Conservation (phyloP, 129 eudicot genomes). For the Ambrosia artemisiifolia region DNA sequence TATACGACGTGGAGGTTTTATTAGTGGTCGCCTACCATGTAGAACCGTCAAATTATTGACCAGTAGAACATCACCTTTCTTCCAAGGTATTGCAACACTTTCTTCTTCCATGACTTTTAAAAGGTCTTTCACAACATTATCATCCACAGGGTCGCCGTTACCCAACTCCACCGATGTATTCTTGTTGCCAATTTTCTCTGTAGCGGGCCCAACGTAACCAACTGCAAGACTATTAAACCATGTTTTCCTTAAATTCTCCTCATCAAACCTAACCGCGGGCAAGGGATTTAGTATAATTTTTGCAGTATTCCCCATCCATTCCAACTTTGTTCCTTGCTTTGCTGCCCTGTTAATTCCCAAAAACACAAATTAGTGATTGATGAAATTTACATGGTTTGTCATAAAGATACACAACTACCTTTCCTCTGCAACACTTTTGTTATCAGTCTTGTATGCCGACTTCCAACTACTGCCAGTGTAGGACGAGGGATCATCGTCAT, state of each 20-base stretch:
- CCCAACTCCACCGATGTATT: slow-evolving; percentile 6
- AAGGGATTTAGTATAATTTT: background rate
- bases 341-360: background rate
- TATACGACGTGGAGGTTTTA: slow-evolving; percentile 22
- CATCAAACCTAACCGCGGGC: background rate
- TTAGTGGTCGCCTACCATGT: slow-evolving; percentile 12
- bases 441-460: slow-evolving; percentile 63
- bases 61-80: slow-evolving; percentile 32
- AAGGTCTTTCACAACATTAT: slow-evolving; percentile 4
- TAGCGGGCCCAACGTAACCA: slow-evolving; percentile 21
- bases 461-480: slow-evolving; percentile 75
- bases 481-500: slow-evolving; percentile 57
- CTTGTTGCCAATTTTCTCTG: background rate
- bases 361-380: too few relatives aligned
- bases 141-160: slow-evolving; percentile 15
- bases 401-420: slow-evolving; percentile 33
- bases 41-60: slow-evolving; percentile 23
- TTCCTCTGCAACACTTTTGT: slow-evolving; percentile 63
- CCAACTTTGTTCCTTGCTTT: slow-evolving; percentile 8
- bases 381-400: too few relatives aligned
- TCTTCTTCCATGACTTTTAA: slow-evolving; percentile 29
- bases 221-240: slow-evolving; percentile 33
- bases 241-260: background rate
- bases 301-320: slow-evolving; percentile 5
- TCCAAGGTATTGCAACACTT: slow-evolving; percentile 31